A percentile compares a stretch with the other conserved stretches of the same genome.
Evolutionary conservation across 2,329 filamentous ascomycete genomes (phyloP).

Genomic region (Aspergillus transmontanensis): DNA sequence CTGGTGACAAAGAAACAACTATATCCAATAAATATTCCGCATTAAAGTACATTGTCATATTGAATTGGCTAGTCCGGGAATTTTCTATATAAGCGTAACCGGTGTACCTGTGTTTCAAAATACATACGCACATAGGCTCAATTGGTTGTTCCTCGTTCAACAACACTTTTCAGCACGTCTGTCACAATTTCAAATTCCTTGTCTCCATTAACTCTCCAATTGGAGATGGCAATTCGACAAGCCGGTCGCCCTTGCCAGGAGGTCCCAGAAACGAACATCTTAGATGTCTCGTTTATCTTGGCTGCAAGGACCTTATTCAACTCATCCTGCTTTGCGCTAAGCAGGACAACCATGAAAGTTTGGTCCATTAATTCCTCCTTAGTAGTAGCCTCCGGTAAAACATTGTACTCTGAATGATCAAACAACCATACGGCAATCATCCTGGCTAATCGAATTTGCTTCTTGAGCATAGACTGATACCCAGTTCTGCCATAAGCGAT

Average conservation of each 20-base stretch:
- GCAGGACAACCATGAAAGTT: conserved; percentile 73
- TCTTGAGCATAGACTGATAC: conserved; percentile 68
- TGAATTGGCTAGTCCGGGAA: not conserved
- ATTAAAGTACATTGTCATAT: not conserved
- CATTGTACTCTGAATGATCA: conserved; percentile 64
- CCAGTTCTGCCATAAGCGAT: conserved; percentile 72
- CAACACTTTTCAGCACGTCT: conserved; percentile 60
- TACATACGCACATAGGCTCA: not conserved
- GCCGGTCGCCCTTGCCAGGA: conserved; percentile 74
- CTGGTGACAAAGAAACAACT: not conserved
- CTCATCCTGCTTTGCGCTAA: conserved; percentile 67
- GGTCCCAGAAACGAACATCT: conserved; percentile 83
- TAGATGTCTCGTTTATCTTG: conserved; percentile 71
- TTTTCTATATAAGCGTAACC: not conserved
- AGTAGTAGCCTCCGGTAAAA: conserved; percentile 57
- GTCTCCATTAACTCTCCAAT: conserved; percentile 74
- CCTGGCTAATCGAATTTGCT: conserved; percentile 73
- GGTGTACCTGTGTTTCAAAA: not conserved
- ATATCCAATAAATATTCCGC: not conserved
- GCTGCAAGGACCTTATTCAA: conserved; percentile 69
- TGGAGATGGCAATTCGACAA: conserved; percentile 81
- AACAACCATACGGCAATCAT: conserved; percentile 66
- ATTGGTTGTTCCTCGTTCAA: conserved; percentile 16
- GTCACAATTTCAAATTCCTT: conserved; percentile 68
- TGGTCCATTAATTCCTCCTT: conserved; percentile 51